A percentile compares a stretch with the other conserved stretches of the same genome.
Conservation (phyloP, 108 stramenopile species). For the Licmophora abbreviata region DNA sequence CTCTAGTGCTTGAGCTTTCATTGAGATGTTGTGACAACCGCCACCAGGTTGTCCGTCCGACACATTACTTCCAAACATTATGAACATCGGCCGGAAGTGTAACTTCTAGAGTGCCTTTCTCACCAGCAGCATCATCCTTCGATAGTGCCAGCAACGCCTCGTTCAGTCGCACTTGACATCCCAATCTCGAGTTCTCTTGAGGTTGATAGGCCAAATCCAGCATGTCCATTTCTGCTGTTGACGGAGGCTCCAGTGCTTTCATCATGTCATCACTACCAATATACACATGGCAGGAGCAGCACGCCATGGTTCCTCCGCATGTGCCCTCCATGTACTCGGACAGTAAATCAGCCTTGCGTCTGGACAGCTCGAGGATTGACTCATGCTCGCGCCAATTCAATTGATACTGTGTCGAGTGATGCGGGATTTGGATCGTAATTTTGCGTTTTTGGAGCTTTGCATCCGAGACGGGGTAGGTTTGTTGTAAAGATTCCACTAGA, state of each 20-base stretch:
- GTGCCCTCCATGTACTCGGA: conserved; percentile 69
- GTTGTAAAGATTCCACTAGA: conserved; percentile 7
- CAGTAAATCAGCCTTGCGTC: too few species aligned
- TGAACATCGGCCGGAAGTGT: too few species aligned
- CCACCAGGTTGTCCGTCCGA: too few species aligned
- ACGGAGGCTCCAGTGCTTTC: conserved; percentile 38
- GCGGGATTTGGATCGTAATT: not conserved
- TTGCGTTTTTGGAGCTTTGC: not conserved
- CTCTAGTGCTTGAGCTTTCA: too few species aligned
- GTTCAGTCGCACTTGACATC: conserved; percentile 74
- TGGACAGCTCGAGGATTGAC: too few species aligned
- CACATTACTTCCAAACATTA: too few species aligned
- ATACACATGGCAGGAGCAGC: conserved; percentile 69
- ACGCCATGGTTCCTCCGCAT: conserved; percentile 70
- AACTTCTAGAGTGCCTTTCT: too few species aligned
- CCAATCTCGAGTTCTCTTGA: conserved; percentile 42
- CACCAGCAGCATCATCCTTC: too few species aligned
- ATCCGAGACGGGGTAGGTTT: not conserved
- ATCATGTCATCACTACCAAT: conserved; percentile 48
- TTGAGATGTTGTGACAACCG: too few species aligned
- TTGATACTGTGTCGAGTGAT: not conserved
- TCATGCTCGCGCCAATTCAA: not conserved
- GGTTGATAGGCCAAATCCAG: conserved; percentile 59
- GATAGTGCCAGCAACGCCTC: too few species aligned
- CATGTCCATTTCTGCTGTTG: conserved; percentile 67